Evolutionary conservation across 2,329 filamentous ascomycete species (phyloP).

Genomic region (Ceratocystis variospora): DNA sequence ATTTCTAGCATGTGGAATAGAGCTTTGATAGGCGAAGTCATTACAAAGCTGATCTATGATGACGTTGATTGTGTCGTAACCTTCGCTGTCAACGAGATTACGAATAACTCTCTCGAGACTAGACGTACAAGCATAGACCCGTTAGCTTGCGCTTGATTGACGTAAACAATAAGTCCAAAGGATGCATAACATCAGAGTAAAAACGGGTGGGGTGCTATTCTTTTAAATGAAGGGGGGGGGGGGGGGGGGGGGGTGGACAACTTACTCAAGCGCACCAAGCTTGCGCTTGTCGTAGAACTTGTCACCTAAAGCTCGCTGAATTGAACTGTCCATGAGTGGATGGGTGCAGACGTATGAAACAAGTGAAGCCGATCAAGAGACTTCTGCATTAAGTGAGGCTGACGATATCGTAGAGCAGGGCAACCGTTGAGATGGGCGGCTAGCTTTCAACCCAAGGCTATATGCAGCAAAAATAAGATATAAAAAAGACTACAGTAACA

Average conservation of each 20-base stretch:
- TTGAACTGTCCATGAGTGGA: conserved; percentile 63
- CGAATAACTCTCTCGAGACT: conserved; percentile 86
- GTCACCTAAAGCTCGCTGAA: conserved; percentile 86
- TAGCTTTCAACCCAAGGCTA: neutral
- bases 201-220: no score
- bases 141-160: conserved; percentile 1
- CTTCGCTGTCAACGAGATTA: conserved; percentile 60
- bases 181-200: no score
- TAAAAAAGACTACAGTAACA: neutral
- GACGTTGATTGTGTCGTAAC: conserved; percentile 66
- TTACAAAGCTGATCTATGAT: conserved; percentile 95
- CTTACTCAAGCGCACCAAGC: conserved; percentile 87
- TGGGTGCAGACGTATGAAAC: conserved; percentile 19
- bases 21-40: conserved; percentile 93
- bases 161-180: no score
- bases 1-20: conserved; percentile 92
- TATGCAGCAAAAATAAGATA: neutral
- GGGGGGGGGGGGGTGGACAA: conserved; percentile 20
- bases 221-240: neutral
- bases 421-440: neutral
- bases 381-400: neutral
- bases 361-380: neutral
- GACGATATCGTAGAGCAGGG: neutral
- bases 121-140: conserved; percentile 8
- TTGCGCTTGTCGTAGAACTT: conserved; percentile 99